Evolutionary conservation across 2,329 filamentous ascomycete species (phyloP).

Genomic region (Neopestalotiopsis rosae): DNA sequence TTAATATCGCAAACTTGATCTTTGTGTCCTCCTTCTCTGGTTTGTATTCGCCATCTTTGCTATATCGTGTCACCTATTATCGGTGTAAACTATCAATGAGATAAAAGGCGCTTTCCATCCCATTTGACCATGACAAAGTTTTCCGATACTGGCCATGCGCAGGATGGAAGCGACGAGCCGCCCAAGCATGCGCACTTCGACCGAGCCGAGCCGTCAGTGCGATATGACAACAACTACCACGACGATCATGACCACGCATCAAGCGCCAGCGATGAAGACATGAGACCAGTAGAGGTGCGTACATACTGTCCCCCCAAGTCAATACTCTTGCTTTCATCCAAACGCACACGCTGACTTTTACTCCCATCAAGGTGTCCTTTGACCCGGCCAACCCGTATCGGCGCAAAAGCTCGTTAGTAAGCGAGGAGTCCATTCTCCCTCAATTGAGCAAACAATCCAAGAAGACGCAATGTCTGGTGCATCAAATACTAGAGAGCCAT

Average conservation of each 20-base stretch:
- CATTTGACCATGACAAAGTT: slow-evolving; percentile 25
- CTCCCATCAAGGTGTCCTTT: slow-evolving; percentile 59
- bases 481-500: slow-evolving; percentile 67
- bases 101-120: neutral
- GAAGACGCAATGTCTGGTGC: slow-evolving; percentile 67
- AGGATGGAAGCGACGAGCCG: slow-evolving; percentile 25
- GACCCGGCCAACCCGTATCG: slow-evolving; percentile 65
- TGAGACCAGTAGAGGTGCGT: slow-evolving; percentile 55
- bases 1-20: slow-evolving; percentile 1
- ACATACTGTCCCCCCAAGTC: slow-evolving; percentile 1
- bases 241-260: slow-evolving; percentile 46
- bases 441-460: slow-evolving; percentile 39
- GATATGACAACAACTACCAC: neutral
- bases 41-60: neutral
- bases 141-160: slow-evolving; percentile 20
- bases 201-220: neutral
- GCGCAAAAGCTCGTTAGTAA: slow-evolving; percentile 69
- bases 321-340: neutral
- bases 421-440: slow-evolving; percentile 49
- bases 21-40: neutral
- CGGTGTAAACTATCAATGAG: neutral
- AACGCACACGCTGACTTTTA: slow-evolving; percentile 7
- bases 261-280: slow-evolving; percentile 58
- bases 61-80: neutral
- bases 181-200: slow-evolving; percentile 37